phyloP scores from a whole-genome alignment of 768 basidiomycete species.

The Collybiopsis confluens region DNA sequence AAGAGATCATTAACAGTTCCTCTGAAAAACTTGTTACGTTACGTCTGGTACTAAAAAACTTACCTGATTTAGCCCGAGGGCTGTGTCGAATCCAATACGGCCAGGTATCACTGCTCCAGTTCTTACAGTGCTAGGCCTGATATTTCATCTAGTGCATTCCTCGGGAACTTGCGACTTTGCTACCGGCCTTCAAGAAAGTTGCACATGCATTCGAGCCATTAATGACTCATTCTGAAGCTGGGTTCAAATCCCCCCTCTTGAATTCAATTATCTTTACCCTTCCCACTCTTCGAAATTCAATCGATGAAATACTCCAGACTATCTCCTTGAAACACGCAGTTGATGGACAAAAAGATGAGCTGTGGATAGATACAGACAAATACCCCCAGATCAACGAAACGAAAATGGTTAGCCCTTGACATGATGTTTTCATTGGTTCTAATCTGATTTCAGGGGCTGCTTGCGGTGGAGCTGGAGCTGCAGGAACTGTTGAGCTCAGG shows the following conservation, averaged over 20 bases:
- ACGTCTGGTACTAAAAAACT: conserved; percentile 60
- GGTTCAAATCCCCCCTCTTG: conserved; percentile 63
- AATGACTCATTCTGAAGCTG: conserved; percentile 37
- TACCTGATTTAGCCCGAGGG: conserved; percentile 88
- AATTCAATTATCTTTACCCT: conserved; percentile 67
- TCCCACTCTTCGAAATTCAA: conserved; percentile 56
- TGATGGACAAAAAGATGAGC: conserved; percentile 58
- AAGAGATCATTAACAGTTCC: conserved; percentile 67
- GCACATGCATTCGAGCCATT: conserved; percentile 56
- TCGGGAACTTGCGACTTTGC: conserved; percentile 70
- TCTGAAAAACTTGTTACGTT: conserved; percentile 63
- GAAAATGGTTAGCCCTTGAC: conserved; percentile 46
- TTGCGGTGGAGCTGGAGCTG: conserved; percentile 66
- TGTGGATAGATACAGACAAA: conserved; percentile 58
- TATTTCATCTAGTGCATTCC: conserved; percentile 63
- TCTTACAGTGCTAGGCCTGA: not conserved
- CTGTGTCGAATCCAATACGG: conserved; percentile 88
- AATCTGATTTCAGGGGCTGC: conserved; percentile 47
- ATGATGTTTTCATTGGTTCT: not conserved
- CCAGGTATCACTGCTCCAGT: conserved; percentile 46
- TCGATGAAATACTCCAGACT: conserved; percentile 47
- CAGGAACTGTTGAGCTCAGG: conserved; percentile 67
- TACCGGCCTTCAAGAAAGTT: conserved; percentile 73
- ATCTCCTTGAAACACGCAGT: conserved; percentile 61
- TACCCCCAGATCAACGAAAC: conserved; percentile 53